Percentiles rank a stretch among this genome's conserved stretches.
Conservation (phyloP, 2,329 filamentous ascomycete genomes). For the Xylaria sp. region DNA sequence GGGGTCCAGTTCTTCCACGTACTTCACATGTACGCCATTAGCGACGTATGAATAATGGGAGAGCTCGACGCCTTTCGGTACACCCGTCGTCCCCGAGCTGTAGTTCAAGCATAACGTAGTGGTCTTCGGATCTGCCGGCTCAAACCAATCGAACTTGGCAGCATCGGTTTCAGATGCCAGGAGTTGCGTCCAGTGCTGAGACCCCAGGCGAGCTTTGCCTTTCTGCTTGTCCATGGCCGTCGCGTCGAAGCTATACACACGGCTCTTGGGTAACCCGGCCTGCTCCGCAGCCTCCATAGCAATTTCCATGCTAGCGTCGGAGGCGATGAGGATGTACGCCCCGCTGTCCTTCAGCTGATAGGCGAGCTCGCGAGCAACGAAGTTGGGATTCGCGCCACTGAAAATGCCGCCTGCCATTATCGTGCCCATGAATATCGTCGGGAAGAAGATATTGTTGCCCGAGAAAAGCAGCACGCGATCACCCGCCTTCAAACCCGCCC, state of each 20-base stretch:
- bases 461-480: constrained; percentile 80
- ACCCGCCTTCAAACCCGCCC: constrained; percentile 71
- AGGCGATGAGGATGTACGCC: constrained; percentile 74
- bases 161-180: constrained; percentile 55
- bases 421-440: constrained; percentile 75
- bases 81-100: constrained; percentile 80
- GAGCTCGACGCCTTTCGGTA: constrained; percentile 86
- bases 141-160: constrained; percentile 70
- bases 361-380: constrained; percentile 76
- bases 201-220: constrained; percentile 43
- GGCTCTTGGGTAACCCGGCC: constrained; percentile 64
- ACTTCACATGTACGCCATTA: constrained; percentile 72
- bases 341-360: constrained; percentile 80
- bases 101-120: constrained; percentile 80
- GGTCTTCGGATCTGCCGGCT: constrained; percentile 61
- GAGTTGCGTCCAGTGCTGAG: constrained; percentile 47
- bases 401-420: constrained; percentile 84
- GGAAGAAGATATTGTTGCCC: constrained; percentile 78
- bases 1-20: constrained; percentile 58
- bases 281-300: constrained; percentile 73
- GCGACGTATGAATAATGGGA: constrained; percentile 81
- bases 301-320: constrained; percentile 67
- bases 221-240: constrained; percentile 53
- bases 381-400: constrained; percentile 78
- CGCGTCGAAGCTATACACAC: constrained; percentile 74